Conservation (phyloP, 2,329 filamentous ascomycete species). For the Epichloe gansuensis region DNA sequence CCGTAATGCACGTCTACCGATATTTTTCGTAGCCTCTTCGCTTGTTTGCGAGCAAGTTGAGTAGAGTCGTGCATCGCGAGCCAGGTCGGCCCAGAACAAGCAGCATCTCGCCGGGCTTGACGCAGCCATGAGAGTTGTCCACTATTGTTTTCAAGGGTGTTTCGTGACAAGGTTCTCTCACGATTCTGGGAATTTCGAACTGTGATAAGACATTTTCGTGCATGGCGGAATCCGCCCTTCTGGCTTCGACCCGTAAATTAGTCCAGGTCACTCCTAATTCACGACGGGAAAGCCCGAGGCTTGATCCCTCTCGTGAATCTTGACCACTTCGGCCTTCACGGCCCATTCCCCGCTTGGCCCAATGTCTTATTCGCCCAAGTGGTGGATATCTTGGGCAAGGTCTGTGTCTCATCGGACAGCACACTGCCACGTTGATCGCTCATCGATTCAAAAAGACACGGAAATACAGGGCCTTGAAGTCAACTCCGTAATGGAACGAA, state of each 20-base stretch:
- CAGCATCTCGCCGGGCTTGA: slow-evolving; percentile 62
- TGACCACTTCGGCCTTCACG: slow-evolving; percentile 35
- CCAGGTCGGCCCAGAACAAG: slow-evolving; percentile 58
- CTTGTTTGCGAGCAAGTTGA: slow-evolving; percentile 58
- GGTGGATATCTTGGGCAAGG: slow-evolving; percentile 14
- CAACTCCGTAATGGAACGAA: too few relatives aligned
- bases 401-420: slow-evolving; percentile 16
- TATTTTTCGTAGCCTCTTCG: slow-evolving; percentile 45
- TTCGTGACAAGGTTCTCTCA: slow-evolving; percentile 40
- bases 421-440: slow-evolving; percentile 7
- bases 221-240: slow-evolving; percentile 48
- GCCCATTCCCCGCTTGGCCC: slow-evolving; percentile 26
- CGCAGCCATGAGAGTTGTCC: slow-evolving; percentile 52
- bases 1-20: slow-evolving; percentile 47
- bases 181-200: slow-evolving; percentile 41
- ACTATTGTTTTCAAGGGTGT: slow-evolving; percentile 53
- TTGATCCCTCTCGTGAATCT: slow-evolving; percentile 28
- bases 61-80: slow-evolving; percentile 56
- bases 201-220: slow-evolving; percentile 53
- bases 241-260: slow-evolving; percentile 49
- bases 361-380: slow-evolving; percentile 2
- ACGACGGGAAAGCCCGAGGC: slow-evolving; percentile 34
- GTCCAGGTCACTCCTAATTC: slow-evolving; percentile 54
- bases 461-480: too few relatives aligned
- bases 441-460: neutral